Evolutionary conservation across 257 asterid genomes (phyloP).

Genomic region (Hygrophila difformis): DNA sequence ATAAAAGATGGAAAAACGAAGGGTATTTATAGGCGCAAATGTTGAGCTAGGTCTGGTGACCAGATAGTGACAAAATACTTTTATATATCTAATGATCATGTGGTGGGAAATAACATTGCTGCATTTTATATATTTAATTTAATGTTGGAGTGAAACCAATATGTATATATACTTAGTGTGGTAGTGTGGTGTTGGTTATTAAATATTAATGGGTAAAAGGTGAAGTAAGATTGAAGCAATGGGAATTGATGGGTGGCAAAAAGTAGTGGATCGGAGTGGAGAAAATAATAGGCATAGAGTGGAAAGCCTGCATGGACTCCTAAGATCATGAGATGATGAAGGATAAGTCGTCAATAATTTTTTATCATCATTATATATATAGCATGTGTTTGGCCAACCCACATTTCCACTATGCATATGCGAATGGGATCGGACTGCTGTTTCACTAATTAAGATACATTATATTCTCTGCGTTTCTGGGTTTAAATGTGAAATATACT

Average conservation of each 20-base stretch:
- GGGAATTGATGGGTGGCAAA: constrained; percentile 3
- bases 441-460: no score
- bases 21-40: constrained; percentile 45
- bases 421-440: no score
- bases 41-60: constrained; percentile 17
- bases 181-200: constrained; percentile 9
- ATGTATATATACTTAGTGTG: no score
- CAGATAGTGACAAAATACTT: constrained; percentile 9
- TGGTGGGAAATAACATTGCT: no score
- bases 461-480: no score
- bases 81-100: no score
- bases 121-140: no score
- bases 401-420: constrained; percentile 42
- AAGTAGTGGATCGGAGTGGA: no score
- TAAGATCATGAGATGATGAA: no score
- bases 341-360: constrained; percentile 1
- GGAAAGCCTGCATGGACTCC: constrained; percentile 10
- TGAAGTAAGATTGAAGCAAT: constrained; percentile 21
- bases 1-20: constrained; percentile 12
- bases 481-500: no score
- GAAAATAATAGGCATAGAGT: constrained; percentile 3
- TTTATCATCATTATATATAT: constrained; percentile 3
- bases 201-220: constrained; percentile 15
- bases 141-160: no score
- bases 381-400: constrained; percentile 20